Evolutionary conservation across 2,329 filamentous ascomycete genomes (phyloP).

Genomic region (Cladosporium sp.): DNA sequence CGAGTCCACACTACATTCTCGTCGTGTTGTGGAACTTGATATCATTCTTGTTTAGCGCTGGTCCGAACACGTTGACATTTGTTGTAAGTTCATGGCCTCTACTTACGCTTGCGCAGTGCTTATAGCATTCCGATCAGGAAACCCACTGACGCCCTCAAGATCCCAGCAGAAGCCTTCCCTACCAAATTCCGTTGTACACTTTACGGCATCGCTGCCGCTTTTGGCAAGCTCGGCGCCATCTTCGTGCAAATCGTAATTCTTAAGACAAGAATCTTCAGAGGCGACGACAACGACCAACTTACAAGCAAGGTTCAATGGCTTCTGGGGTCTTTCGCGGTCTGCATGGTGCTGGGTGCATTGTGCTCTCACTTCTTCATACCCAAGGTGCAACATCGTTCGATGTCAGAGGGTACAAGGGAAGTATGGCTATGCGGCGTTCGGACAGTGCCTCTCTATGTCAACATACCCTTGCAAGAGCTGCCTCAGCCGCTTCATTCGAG

Average conservation of each 20-base stretch:
- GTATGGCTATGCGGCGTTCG: background rate
- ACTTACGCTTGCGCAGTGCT: slow-evolving; percentile 16
- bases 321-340: background rate
- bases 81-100: slow-evolving; percentile 10
- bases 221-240: slow-evolving; percentile 51
- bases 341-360: background rate
- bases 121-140: too few species aligned
- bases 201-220: slow-evolving; percentile 51
- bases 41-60: slow-evolving; percentile 47
- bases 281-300: too few species aligned
- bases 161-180: slow-evolving; percentile 54
- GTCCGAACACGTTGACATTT: slow-evolving; percentile 28
- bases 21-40: slow-evolving; percentile 43
- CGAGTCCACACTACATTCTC: slow-evolving; percentile 30
- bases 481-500: background rate
- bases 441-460: background rate
- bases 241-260: slow-evolving; percentile 38
- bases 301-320: background rate
- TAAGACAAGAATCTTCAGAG: background rate
- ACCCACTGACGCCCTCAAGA: slow-evolving; percentile 38
- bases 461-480: background rate
- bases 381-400: background rate
- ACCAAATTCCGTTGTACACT: slow-evolving; percentile 53
- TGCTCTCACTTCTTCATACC: slow-evolving; percentile 2
- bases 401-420: background rate